Conservation (phyloP, 495 filamentous ascomycete genomes). For the Aspergillus taichungensis region DNA sequence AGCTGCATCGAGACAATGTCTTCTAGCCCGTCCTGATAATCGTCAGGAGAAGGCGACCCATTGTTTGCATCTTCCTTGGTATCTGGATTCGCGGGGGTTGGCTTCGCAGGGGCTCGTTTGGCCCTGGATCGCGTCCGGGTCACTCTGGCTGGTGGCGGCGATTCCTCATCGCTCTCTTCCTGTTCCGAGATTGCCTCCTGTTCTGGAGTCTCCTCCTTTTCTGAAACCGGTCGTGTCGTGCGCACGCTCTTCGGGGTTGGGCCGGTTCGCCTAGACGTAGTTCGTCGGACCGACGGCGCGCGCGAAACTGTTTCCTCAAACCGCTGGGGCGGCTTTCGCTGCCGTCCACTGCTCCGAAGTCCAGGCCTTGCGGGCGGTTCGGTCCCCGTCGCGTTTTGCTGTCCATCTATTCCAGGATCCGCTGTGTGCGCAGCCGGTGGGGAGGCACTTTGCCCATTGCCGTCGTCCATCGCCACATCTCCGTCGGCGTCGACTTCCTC, state of each 20-base stretch:
- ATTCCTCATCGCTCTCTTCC: conserved; percentile 5
- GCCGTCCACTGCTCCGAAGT: conserved; percentile 30
- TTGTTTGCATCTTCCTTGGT: conserved; percentile 5
- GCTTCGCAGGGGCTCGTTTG: conserved; percentile 18
- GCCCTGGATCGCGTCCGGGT: conserved; percentile 21
- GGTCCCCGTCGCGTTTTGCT: conserved; percentile 6
- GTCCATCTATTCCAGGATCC: conserved; percentile 4
- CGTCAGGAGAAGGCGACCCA: conserved; percentile 20
- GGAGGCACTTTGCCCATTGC: conserved; percentile 11
- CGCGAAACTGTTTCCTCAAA: conserved; percentile 21
- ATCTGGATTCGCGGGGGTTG: conserved; percentile 7
- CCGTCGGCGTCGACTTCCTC: conserved; percentile 24
- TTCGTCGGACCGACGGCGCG: conserved; percentile 17
- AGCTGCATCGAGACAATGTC: conserved; percentile 36
- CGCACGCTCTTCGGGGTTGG: conserved; percentile 17
- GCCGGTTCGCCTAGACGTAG: conserved; percentile 16
- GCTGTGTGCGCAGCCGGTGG: conserved; percentile 6
- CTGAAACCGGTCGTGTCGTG: conserved; percentile 10
- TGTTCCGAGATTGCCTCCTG: conserved; percentile 2
- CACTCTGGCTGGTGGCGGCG: conserved; percentile 9
- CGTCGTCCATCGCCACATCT: conserved; percentile 25
- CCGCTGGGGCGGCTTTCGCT: conserved; percentile 32
- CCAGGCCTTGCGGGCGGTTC: conserved; percentile 21
- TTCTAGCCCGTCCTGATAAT: conserved; percentile 30
- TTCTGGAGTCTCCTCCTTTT: background rate